phyloP scores from a whole-genome alignment of 176 grass and related monocot species.

The Ensete ventricosum region DNA sequence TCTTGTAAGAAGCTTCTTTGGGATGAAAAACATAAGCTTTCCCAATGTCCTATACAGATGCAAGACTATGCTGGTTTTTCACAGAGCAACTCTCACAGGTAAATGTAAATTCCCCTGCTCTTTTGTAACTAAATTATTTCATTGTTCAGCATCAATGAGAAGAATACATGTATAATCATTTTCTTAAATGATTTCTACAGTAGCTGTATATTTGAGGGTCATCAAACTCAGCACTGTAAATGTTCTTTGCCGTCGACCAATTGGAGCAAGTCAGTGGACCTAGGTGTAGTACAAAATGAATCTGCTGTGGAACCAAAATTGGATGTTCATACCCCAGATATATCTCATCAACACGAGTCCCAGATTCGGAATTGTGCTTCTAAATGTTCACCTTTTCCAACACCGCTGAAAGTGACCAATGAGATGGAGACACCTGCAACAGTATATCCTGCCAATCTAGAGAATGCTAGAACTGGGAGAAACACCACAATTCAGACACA shows the following conservation, averaged over 20 bases:
- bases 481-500: conserved; percentile 13
- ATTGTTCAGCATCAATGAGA: not conserved
- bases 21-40: conserved; percentile 21
- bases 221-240: conserved; percentile 15
- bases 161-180: not conserved
- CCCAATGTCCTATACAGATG: conserved; percentile 21
- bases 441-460: conserved; percentile 13
- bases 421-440: conserved; percentile 31
- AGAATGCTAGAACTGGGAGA: conserved; percentile 22
- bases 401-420: conserved; percentile 17
- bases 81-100: conserved; percentile 14
- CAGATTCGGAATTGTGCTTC: conserved; percentile 17
- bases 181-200: not conserved
- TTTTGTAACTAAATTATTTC: not conserved
- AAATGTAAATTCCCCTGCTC: not conserved
- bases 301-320: conserved; percentile 6
- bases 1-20: conserved; percentile 19
- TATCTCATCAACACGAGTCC: conserved; percentile 15
- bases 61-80: conserved; percentile 25
- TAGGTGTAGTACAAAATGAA: conserved; percentile 5
- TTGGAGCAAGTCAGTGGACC: conserved; percentile 3
- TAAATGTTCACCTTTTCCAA: conserved; percentile 31
- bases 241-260: not conserved
- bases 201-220: conserved; percentile 30
- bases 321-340: not conserved